Base-by-base conservation (phyloP, 768 basidiomycete species). In the Candolleomyces aberdarensis region DNA sequence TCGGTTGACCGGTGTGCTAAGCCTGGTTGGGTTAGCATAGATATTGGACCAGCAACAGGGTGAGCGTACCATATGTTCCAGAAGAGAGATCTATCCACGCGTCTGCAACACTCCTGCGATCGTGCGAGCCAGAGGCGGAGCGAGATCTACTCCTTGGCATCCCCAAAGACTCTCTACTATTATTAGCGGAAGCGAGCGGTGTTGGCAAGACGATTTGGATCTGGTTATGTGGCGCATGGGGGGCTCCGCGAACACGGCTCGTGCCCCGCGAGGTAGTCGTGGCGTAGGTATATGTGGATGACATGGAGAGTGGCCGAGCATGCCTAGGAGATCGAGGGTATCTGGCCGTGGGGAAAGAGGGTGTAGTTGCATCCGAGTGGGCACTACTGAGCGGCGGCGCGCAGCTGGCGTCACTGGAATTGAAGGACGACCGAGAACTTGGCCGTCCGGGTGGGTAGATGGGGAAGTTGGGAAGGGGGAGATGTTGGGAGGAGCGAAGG, bases 141-240 rank as follows among this genome's bases (percentile, higher is more conserved):
- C 26, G 26, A 59, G 40, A 32, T 44, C 56, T 56, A 53, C 63
- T 11, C 41, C 20, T 26, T 44, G 54, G 29, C 36, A 47, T 36
- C 9, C 58, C 20, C 19, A 56, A 9, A 17, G 52, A 56, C 17
- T 55, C 59, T 20, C 32, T 46, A 50, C 54, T 58, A 78, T 61
- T 61, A 43, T 70, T 44, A 70, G 69, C 11, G 80, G 62, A 76
- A 1, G 82, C 83, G 17, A 92, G 79, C 1, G 89, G 90, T 0
- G 82, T 71, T 0, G 91, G 91, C 3, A 91, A 75, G 15, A 92
- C 73, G 56, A 92, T 85, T 65, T 90, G 83, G 57, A 91, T 73
- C 58, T 80, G 80, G 68, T 78, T 87, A 60, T 83, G 80, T 0
- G 80, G 83, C 5, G 78, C 76, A 67, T 92, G 89, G 20, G 89